A percentile compares a stretch with the other conserved stretches of the same genome.
These are phyloP conservation scores for Colletotrichum sp. DNA, from an alignment of 2,329 filamentous ascomycete species.

Conservation along the genomic window DNA sequence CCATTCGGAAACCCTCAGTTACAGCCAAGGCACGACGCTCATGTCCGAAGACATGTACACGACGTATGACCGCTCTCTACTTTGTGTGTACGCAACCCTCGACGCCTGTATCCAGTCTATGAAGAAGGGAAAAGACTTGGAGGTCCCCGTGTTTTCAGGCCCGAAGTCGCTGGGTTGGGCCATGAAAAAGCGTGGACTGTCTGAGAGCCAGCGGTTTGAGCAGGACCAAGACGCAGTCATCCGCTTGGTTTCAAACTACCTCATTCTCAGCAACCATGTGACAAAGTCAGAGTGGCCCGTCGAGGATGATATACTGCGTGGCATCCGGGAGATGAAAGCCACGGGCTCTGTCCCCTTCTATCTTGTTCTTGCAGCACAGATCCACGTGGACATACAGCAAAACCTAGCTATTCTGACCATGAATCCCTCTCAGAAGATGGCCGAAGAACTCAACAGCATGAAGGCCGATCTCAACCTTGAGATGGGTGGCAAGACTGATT, in stretches of 20 bases:
- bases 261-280: neutral
- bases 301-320: neutral
- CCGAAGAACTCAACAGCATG: neutral
- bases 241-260: neutral
- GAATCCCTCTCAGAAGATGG: neutral
- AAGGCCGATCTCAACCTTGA: neutral
- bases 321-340: neutral
- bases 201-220: neutral
- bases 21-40: neutral
- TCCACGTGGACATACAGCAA: neutral
- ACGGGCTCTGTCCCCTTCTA: neutral
- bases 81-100: neutral
- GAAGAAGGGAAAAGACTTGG: neutral
- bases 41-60: neutral
- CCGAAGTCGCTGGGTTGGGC: neutral
- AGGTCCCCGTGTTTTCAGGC: neutral
- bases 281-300: neutral
- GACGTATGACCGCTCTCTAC: neutral
- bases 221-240: neutral
- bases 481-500: neutral
- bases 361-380: neutral
- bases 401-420: neutral
- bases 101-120: accelerated
- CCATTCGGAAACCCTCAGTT: neutral
- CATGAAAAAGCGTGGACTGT: neutral